phyloP scores from a whole-genome alignment of 257 asterid species.

The Knoxia roxburghii region DNA sequence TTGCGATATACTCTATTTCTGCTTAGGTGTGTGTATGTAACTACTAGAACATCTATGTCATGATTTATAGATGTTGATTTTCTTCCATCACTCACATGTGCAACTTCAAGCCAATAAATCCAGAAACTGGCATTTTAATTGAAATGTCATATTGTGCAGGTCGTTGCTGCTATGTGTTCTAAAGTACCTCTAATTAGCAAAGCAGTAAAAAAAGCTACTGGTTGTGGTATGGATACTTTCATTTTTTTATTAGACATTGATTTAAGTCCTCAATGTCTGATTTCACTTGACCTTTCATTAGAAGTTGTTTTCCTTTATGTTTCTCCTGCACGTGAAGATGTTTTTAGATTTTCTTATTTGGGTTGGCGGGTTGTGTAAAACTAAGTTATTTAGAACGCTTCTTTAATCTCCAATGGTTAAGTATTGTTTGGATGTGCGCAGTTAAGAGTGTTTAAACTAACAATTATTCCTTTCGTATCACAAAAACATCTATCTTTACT shows the following conservation, averaged over 20 bases:
- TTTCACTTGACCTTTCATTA: neutral
- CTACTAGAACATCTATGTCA: neutral
- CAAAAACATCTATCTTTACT: neutral
- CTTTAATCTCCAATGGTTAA: neutral
- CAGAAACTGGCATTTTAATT: constrained; percentile 13
- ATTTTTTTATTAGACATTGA: neutral
- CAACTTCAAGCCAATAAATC: neutral
- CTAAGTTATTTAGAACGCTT: neutral
- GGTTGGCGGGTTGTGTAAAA: neutral
- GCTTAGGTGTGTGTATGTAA: neutral
- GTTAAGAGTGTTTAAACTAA: neutral
- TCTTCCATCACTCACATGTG: neutral
- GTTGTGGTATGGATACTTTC: constrained; percentile 51
- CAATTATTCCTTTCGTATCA: neutral
- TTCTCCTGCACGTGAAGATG: neutral
- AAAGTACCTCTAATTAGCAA: constrained; percentile 86
- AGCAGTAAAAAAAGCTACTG: constrained; percentile 91
- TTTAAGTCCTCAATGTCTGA: neutral
- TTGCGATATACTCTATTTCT: neutral
- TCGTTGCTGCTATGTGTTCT: constrained; percentile 86
- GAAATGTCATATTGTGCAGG: constrained; percentile 34
- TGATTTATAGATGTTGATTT: neutral
- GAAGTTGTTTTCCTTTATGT: neutral
- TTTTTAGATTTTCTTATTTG: neutral
- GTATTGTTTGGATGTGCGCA: neutral